Base-by-base conservation (phyloP, 1,284 basidiomycete species). In the Malassezia cuniculi region DNA sequence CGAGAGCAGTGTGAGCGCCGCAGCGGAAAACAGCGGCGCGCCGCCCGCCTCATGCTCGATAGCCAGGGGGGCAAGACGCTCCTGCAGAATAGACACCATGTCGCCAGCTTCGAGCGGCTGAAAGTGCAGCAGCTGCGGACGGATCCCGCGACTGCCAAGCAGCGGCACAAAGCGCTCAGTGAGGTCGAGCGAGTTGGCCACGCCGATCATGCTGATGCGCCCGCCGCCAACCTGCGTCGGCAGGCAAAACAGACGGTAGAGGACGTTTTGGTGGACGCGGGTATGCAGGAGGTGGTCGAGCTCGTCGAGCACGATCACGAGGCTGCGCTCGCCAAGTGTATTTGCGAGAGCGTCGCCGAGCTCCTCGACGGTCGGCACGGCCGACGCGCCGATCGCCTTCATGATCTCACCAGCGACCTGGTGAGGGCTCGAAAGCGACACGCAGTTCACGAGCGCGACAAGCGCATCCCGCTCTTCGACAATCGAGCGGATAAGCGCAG, bases 261-360 rank as follows among this genome's bases (percentile, higher is more conserved):
- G 57, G n/a, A 70, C 48, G 41, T 55, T 68, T 38, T 54, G 63
- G 40, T 55, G 60, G 11, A 45, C 56, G 15, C 39, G 55, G 9
- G 54, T 51, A 31, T 58, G 55, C 8, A 68, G 49, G 21, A 71
- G 51, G 34, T 69, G 67, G 43, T 71, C 70, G 46, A 71, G 68
- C 51, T 71, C 70, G 48, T 71, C 70, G 27, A 71, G 61, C 6
- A 71, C 59, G 26, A 71, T 57, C 16, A 45, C 21, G 7, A 70
- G 52, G 31, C 50, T 50, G 36, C 41, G 41, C 31, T 47, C 44
- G 19, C 48, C 52, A 5, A 48, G 33, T 3, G 46, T 28, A 29
- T 54, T 47, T 11, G 48, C 39, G 34, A 48, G 48, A 6, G 40
- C 48, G 24, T 56, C 47, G 22, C 41, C 41, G 4, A 27, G 14